phyloP scores from a whole-genome alignment of 176 grass and related monocot genomes.

The Oryza longistaminata region DNA sequence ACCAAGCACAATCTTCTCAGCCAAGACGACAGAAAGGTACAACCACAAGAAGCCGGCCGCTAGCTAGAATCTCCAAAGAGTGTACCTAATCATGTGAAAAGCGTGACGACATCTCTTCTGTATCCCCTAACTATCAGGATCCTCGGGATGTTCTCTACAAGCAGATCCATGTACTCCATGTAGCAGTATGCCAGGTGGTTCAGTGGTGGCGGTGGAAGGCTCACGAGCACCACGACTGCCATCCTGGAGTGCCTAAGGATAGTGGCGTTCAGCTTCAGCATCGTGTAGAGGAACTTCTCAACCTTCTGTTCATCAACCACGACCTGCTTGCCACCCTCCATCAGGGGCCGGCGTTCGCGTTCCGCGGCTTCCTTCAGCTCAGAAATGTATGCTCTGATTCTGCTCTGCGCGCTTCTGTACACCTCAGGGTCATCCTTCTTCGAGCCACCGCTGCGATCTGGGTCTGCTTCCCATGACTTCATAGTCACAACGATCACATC shows the following conservation, averaged over 20 bases:
- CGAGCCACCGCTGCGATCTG: slow-evolving; percentile 18
- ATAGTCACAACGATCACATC: slow-evolving; percentile 89
- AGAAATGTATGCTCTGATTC: slow-evolving; percentile 60
- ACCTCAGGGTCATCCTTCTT: slow-evolving; percentile 71
- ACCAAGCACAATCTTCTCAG: neutral
- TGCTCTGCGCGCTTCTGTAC: slow-evolving; percentile 53
- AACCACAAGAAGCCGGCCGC: neutral
- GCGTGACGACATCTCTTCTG: slow-evolving; percentile 83
- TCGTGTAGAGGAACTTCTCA: slow-evolving; percentile 81
- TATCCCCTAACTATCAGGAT: slow-evolving; percentile 96
- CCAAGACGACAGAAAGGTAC: neutral
- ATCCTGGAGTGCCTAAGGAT: slow-evolving; percentile 85
- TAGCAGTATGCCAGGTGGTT: slow-evolving; percentile 86
- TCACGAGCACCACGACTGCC: slow-evolving; percentile 81
- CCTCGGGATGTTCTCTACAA: slow-evolving; percentile 75
- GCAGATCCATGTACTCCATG: slow-evolving; percentile 96
- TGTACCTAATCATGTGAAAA: slow-evolving; percentile 67
- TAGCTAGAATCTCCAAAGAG: neutral
- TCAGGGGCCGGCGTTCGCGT: slow-evolving; percentile 56
- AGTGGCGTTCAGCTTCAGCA: slow-evolving; percentile 77
- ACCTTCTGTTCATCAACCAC: slow-evolving; percentile 80
- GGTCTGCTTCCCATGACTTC: slow-evolving; percentile 62
- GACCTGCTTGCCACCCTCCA: slow-evolving; percentile 59
- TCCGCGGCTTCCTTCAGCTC: slow-evolving; percentile 58
- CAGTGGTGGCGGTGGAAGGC: slow-evolving; percentile 75